phyloP scores from a whole-genome alignment of 805 yeast species.

The Pichia thaimueangensis region DNA sequence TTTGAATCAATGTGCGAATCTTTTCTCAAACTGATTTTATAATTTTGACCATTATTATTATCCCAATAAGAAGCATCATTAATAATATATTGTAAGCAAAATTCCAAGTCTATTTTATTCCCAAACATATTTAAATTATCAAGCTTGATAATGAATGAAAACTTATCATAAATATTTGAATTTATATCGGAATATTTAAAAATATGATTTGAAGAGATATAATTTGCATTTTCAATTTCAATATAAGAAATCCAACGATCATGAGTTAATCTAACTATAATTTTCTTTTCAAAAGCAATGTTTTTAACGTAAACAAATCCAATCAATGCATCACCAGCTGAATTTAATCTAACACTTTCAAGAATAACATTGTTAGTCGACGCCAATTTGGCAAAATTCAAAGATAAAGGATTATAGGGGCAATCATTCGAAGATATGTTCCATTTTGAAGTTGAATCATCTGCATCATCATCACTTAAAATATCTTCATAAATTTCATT shows the following conservation, averaged over 20 bases:
- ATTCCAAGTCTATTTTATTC: conserved; percentile 28
- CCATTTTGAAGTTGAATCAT: conserved; percentile 23
- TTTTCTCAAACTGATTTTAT: conserved; percentile 28
- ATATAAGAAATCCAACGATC: conserved; percentile 39
- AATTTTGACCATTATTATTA: conserved; percentile 33
- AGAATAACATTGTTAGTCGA: conserved; percentile 24
- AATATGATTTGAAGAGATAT: conserved; percentile 33
- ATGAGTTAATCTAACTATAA: conserved; percentile 41
- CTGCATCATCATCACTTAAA: conserved; percentile 12
- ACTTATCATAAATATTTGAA: conserved; percentile 31
- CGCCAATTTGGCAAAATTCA: conserved; percentile 29
- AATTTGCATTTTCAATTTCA: conserved; percentile 29
- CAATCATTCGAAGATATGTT: conserved; percentile 27
- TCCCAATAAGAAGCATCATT: conserved; percentile 33
- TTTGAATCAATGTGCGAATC: conserved; percentile 6
- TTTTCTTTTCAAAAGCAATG: conserved; percentile 33
- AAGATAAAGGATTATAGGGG: conserved; percentile 22
- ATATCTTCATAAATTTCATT: conserved; percentile 17
- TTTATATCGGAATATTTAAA: conserved; percentile 34
- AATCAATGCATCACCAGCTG: conserved; percentile 36
- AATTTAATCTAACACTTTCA: conserved; percentile 33
- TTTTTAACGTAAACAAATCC: conserved; percentile 37
- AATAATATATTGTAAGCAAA: conserved; percentile 36
- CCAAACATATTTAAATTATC: conserved; percentile 23
- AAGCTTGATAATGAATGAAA: conserved; percentile 45